phyloP scores from a whole-genome alignment of 2,329 filamentous ascomycete genomes.

The Diaporthe citri region DNA sequence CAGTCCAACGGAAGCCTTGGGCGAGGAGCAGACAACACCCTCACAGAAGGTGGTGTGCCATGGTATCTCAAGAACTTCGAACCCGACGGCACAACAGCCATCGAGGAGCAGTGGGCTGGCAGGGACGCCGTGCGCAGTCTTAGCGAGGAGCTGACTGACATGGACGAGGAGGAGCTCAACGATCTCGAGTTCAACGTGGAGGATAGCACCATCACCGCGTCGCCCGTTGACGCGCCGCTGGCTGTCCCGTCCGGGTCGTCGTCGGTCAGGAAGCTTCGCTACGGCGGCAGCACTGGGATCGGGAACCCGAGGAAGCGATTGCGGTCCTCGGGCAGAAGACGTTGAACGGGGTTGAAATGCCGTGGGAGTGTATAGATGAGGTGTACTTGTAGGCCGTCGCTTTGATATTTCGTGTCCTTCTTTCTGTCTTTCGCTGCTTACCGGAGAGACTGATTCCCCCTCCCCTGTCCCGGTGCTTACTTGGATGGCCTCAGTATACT shows the following conservation, averaged over 20 bases:
- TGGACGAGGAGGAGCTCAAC: slow-evolving; percentile 90
- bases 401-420: not conserved
- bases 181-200: slow-evolving; percentile 72
- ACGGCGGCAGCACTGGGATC: slow-evolving; percentile 1
- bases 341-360: slow-evolving; percentile 41
- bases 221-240: slow-evolving; percentile 44
- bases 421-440: not conserved
- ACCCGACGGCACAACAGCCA: slow-evolving; percentile 81
- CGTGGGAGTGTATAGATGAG: not conserved
- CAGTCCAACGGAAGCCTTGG: slow-evolving; percentile 71
- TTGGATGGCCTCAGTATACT: slow-evolving; percentile 18
- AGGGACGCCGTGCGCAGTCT: slow-evolving; percentile 75
- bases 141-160: slow-evolving; percentile 90
- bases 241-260: slow-evolving; percentile 33
- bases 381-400: slow-evolving; percentile 23
- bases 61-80: slow-evolving; percentile 91
- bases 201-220: slow-evolving; percentile 59
- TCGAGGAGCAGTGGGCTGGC: slow-evolving; percentile 80
- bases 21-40: slow-evolving; percentile 62
- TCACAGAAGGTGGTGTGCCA: slow-evolving; percentile 82
- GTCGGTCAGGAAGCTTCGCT: slow-evolving; percentile 27
- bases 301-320: slow-evolving; percentile 47
- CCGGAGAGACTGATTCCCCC: slow-evolving; percentile 7
- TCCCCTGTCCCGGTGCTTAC: not conserved
- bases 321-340: slow-evolving; percentile 49